A percentile compares a stretch with the other conserved stretches of the same genome.
phyloP scores from a whole-genome alignment of 352 stramenopile genomes.

The Plasmopara muralis region DNA sequence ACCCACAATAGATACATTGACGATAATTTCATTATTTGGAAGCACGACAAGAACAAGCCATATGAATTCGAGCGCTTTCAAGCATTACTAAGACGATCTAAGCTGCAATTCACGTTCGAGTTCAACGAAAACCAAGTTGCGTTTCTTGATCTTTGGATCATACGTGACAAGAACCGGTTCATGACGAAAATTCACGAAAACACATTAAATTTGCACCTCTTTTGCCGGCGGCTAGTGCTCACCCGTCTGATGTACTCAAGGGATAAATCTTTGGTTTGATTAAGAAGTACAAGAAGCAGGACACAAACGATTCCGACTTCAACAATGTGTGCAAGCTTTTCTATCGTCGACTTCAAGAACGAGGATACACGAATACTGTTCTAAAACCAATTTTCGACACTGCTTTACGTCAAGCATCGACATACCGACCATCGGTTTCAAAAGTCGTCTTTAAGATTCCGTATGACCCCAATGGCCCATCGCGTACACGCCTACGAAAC shows the following conservation, averaged over 20 bases:
- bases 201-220: background rate
- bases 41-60: too few relatives aligned
- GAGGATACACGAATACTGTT: background rate
- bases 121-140: too few relatives aligned
- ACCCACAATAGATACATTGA: too few relatives aligned
- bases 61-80: too few relatives aligned
- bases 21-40: too few relatives aligned
- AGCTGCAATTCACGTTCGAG: too few relatives aligned
- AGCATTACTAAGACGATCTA: too few relatives aligned
- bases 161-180: too few relatives aligned
- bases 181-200: background rate
- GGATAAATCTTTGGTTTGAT: background rate
- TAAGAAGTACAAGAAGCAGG: background rate
- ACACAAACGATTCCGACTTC: background rate
- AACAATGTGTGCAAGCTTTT: background rate
- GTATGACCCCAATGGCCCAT: background rate
- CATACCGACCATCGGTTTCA: background rate
- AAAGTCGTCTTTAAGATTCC: background rate
- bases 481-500: background rate
- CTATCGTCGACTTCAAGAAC: background rate
- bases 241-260: background rate
- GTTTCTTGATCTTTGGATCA: too few relatives aligned
- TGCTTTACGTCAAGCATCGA: background rate
- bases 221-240: background rate
- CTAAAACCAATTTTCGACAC: background rate